Conservation (phyloP, 306 rosid genomes). For the Prunus mongolica region DNA sequence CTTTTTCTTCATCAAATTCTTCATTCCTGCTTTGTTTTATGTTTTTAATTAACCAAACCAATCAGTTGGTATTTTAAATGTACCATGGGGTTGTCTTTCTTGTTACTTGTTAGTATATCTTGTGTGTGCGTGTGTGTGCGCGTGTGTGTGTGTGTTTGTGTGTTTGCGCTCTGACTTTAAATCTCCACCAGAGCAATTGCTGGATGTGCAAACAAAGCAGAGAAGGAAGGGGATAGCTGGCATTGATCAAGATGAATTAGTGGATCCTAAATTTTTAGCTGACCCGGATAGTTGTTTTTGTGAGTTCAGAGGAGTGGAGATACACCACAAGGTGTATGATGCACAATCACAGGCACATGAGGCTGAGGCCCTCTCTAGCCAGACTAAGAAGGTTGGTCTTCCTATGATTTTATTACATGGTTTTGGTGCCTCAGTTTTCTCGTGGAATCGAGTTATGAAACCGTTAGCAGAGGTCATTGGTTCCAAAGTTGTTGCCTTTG, state of each 20-base stretch:
- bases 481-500: constrained; percentile 87
- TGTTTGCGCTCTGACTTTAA: constrained; percentile 7
- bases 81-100: not conserved
- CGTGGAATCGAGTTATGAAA: constrained; percentile 81
- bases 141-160: not conserved
- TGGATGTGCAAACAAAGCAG: constrained; percentile 45
- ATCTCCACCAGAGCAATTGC: constrained; percentile 43
- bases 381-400: constrained; percentile 38
- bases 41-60: not conserved
- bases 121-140: not conserved
- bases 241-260: constrained; percentile 73
- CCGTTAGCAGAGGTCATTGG: constrained; percentile 62
- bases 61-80: not conserved
- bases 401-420: constrained; percentile 88
- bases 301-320: constrained; percentile 69
- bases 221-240: constrained; percentile 64
- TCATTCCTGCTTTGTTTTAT: not conserved
- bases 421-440: constrained; percentile 89
- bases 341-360: constrained; percentile 36
- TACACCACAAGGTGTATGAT: constrained; percentile 79
- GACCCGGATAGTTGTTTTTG: constrained; percentile 84
- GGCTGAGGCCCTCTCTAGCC: constrained; percentile 28
- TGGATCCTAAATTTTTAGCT: constrained; percentile 70
- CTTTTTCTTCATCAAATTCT: not conserved
- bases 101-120: constrained; percentile 9